Evolutionary conservation across 148 eudicot species (phyloP), one percentile per base, ranked within the genome.

Genomic region (Camellia lanceoleosa): DNA sequence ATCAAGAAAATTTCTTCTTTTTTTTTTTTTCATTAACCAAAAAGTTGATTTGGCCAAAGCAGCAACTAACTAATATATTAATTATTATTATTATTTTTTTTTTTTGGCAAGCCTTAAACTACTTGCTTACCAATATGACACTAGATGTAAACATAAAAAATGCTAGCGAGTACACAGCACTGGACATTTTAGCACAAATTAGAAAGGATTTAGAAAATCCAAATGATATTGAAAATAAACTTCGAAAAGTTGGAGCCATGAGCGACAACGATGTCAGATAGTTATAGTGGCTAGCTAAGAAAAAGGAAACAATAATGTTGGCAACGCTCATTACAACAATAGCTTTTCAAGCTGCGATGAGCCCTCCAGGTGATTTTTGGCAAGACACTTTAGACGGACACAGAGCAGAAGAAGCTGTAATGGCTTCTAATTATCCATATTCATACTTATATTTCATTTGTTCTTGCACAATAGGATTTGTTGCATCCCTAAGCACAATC

Each of bases 361-460:
- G 58, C 64, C 89, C 87, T 46, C 87, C 89, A 0, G 73, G 87
- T 30, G 82, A 87, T 20, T 79, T 78, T n/a, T 83, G 82, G 84
- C 82, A 81, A 44, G 83, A 83, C 42, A 49, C 15, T 14, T 85
- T 23, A 23, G 30, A 23, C 30, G 30, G 0, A 23, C 30, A 62
- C 59, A 1, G 12, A 14, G 80, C 80, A 0, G 84, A 84, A 4
- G 41, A 44, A 2, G 58, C 87, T 0, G 23, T 84, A 19, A 54
- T 77, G 70, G 84, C 78, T 15, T 30, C 58, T 1, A 69, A 42
- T 2, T 10, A 78, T 3, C 30, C 51, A 23, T 3, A 5, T 1
- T n/a, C 12, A 1, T 72, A 77, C 42, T 11, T 10, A 0, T 10
- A 0, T 0, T 72, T 72, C 68, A 75, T 76, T 0, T 6, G 71